Evolutionary conservation across 805 yeast genomes (phyloP).

Genomic region (Saturnispora quitensis): DNA sequence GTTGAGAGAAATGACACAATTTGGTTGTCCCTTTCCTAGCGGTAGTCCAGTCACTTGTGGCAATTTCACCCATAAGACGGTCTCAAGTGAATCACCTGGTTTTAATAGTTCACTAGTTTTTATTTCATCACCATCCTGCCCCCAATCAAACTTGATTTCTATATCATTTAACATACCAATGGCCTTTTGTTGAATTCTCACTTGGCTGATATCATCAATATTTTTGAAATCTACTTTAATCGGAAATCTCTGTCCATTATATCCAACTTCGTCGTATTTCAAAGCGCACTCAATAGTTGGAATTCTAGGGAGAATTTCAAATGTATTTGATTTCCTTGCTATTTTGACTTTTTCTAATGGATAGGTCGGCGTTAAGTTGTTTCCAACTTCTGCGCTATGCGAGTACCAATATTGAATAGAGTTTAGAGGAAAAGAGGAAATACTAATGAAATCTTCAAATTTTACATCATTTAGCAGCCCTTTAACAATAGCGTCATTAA

Average conservation of each 20-base stretch:
- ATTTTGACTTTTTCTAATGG: neutral
- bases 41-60: slow-evolving; percentile 18
- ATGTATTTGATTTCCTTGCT: slow-evolving; percentile 2
- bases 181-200: neutral
- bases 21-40: slow-evolving; percentile 1
- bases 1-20: slow-evolving; percentile 16
- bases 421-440: neutral
- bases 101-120: slow-evolving; percentile 11
- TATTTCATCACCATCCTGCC: slow-evolving; percentile 6
- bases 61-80: slow-evolving; percentile 12
- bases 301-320: slow-evolving; percentile 31
- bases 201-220: slow-evolving; percentile 20
- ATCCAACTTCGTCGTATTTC: slow-evolving; percentile 20
- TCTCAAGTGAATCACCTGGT: neutral
- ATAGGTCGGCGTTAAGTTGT: neutral
- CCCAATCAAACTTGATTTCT: slow-evolving; percentile 17
- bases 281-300: slow-evolving; percentile 28
- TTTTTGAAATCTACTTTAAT: slow-evolving; percentile 22
- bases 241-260: slow-evolving; percentile 26
- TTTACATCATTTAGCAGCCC: slow-evolving; percentile 9
- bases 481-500: slow-evolving; percentile 14
- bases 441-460: neutral
- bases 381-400: neutral
- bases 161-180: slow-evolving; percentile 3
- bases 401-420: neutral